Percentiles rank a stretch among this genome's conserved stretches.
These are phyloP conservation scores for Jacaranda copaia DNA, from an alignment of 257 asterid species.

Conservation along the genomic window DNA sequence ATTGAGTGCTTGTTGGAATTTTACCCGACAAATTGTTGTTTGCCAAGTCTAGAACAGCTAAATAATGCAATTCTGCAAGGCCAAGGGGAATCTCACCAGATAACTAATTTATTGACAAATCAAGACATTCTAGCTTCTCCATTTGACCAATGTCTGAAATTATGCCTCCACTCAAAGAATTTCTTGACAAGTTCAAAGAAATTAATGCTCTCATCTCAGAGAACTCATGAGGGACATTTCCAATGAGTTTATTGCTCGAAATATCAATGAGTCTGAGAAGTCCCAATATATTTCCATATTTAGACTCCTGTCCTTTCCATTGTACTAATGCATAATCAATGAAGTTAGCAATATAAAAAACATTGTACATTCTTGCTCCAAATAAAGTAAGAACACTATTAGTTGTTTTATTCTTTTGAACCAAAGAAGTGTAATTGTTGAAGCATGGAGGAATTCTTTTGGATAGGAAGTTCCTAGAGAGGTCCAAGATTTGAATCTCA, in stretches of 20 bases:
- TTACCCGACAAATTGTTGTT: slow-evolving; percentile 43
- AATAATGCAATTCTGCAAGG: slow-evolving; percentile 21
- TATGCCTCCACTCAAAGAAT: slow-evolving; percentile 37
- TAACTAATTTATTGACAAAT: slow-evolving; percentile 43
- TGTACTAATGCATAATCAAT: slow-evolving; percentile 32
- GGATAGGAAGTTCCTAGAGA: slow-evolving; percentile 45
- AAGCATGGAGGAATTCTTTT: slow-evolving; percentile 49
- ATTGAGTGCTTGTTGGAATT: slow-evolving; percentile 46
- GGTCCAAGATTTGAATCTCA: slow-evolving; percentile 47
- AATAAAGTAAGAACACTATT: background rate
- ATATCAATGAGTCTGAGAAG: slow-evolving; percentile 45
- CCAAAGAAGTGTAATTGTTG: slow-evolving; percentile 29
- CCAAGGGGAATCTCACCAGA: slow-evolving; percentile 43
- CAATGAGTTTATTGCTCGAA: slow-evolving; percentile 42
- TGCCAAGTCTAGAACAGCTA: slow-evolving; percentile 41
- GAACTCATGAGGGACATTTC: slow-evolving; percentile 30
- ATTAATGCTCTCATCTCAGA: slow-evolving; percentile 23
- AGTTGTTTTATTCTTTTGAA: background rate
- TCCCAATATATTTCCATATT: slow-evolving; percentile 19
- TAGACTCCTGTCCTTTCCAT: slow-evolving; percentile 38
- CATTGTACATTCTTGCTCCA: no score
- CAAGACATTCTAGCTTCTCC: slow-evolving; percentile 46
- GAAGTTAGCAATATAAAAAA: no score
- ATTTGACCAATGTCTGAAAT: slow-evolving; percentile 43
- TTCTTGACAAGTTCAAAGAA: slow-evolving; percentile 47